Base-by-base conservation (phyloP, 1,284 basidiomycete species). In the Papiliotrema laurentii region DNA sequence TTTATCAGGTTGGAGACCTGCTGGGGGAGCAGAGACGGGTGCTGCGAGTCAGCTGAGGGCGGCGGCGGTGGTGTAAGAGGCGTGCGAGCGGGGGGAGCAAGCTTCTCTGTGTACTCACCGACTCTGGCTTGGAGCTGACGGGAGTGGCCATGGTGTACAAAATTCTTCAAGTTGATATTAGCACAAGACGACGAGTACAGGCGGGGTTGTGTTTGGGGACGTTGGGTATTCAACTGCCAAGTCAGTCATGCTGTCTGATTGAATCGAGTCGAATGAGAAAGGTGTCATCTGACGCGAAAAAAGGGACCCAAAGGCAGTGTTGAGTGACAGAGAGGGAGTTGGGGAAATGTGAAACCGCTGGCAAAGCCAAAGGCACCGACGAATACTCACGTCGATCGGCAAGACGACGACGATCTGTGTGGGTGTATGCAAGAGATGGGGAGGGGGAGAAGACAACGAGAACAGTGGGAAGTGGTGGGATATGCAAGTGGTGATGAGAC, bases 1-100 rank as follows among this genome's bases (percentile, higher is more conserved):
- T 52, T 54, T 33, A 59, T 49, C 18, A 63, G 50, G 45, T 60
- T 58, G 48, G 51, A 44, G 38, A 64, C 56, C 35, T 62, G 60
- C 5, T 51, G 46, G 25, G 52, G 60, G 2, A 61, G 39, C 5
- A 50, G 55, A 13, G 52, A 37, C 38, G 54, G 54, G 33, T 50
- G 46, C 59, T 61, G 54, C n/a, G 5, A 16, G 43, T 43, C 30
- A 43, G 42, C 14, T 35, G 21, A 19, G 34, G n/a, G n/a, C n/a
- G n/a, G n/a, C n/a, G n/a, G n/a, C n/a, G n/a, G n/a, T n/a, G n/a
- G n/a, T n/a, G n/a, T n/a, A n/a, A n/a, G 6, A 36, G 14, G n/a
- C 19, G 30, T 31, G 30, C 9, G 9, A 31, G 19, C 19, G 9
- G 34, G 34, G 7, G 6, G 19, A 36, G 34, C 18, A 18, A 31